A percentile compares a stretch with the other conserved stretches of the same genome.
Evolutionary conservation across 179 eudicot species (phyloP).

Genomic region (Carnegiea gigantea): DNA sequence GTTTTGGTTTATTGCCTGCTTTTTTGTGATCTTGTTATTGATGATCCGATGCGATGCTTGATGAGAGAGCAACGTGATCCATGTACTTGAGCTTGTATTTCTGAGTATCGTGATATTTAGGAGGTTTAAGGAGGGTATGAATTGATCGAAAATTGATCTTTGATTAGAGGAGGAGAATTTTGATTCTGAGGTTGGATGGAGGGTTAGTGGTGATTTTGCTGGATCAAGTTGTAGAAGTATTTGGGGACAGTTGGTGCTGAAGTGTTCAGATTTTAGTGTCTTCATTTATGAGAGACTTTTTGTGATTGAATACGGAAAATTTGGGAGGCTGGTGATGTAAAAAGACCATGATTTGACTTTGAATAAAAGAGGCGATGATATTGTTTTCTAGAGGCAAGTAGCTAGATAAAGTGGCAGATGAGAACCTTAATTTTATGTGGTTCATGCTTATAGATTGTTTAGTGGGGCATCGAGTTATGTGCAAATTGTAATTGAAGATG

Average conservation of each 20-base stretch:
- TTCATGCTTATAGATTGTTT: not conserved
- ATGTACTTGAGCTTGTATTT: not conserved
- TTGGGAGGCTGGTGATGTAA: not conserved
- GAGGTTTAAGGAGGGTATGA: slow-evolving; percentile 1
- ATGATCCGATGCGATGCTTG: slow-evolving; percentile 29
- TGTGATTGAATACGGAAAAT: not conserved
- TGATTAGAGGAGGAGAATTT: not conserved
- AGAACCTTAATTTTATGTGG: not conserved
- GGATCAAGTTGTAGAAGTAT: slow-evolving; percentile 16
- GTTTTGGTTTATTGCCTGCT: slow-evolving; percentile 4
- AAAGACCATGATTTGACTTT: not conserved
- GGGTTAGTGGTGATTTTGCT: slow-evolving; percentile 13
- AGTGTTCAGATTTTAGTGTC: not conserved
- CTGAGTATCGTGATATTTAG: not conserved
- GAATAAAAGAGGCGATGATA: not conserved
- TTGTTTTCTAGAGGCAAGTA: not conserved
- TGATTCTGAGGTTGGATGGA: slow-evolving; percentile 15
- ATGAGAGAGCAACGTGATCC: slow-evolving; percentile 3
- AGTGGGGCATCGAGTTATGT: not conserved
- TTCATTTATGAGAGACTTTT: not conserved
- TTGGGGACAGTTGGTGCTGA: not conserved
- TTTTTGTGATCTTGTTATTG: slow-evolving; percentile 5
- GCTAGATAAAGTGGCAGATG: not conserved
- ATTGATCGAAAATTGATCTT: not conserved
- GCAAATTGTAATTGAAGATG: not conserved